A percentile compares a stretch with the other conserved stretches of the same genome.
phyloP scores from a whole-genome alignment of 768 basidiomycete species.

The Mycena vitilis region DNA sequence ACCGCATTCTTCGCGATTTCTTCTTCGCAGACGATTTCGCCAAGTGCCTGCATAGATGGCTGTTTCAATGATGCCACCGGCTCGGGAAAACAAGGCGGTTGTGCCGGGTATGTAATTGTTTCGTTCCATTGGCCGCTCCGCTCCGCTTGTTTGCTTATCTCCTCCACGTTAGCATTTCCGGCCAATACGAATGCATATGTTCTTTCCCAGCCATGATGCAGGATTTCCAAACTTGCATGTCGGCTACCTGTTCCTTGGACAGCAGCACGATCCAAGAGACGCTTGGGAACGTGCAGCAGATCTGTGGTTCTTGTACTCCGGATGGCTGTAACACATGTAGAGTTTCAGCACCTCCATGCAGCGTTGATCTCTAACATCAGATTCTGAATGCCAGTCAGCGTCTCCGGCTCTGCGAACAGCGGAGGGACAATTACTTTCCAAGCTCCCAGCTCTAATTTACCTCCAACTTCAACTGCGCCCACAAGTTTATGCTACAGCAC shows the following conservation, averaged over 20 bases:
- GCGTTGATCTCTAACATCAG: conserved; percentile 6
- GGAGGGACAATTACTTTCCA: background rate
- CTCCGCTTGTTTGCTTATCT: background rate
- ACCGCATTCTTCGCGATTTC: conserved; percentile 2
- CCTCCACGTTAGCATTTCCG: conserved; percentile 12
- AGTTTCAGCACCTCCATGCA: conserved; percentile 10
- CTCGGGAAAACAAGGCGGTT: conserved; percentile 19
- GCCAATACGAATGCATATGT: conserved; percentile 30
- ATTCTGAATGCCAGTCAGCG: conserved; percentile 20
- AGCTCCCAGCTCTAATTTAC: background rate
- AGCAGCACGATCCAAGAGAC: conserved; percentile 26
- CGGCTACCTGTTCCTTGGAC: conserved; percentile 6
- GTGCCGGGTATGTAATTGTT: conserved; percentile 5
- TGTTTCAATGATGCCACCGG: conserved; percentile 34
- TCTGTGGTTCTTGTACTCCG: conserved; percentile 29
- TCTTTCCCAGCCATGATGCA: conserved; percentile 25
- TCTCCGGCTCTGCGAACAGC: conserved; percentile 11
- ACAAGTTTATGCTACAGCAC: conserved; percentile 4
- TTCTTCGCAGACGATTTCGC: background rate
- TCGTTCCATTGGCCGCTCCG: background rate
- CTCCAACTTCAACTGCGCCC: background rate
- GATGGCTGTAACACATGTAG: conserved; percentile 27
- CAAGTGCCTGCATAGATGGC: conserved; percentile 20
- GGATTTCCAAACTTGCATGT: conserved; percentile 21
- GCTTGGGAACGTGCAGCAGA: conserved; percentile 28